Evolutionary conservation across 352 stramenopile species (phyloP), one percentile per base, ranked within the genome.

Genomic region (Plasmopara halstedii): DNA sequence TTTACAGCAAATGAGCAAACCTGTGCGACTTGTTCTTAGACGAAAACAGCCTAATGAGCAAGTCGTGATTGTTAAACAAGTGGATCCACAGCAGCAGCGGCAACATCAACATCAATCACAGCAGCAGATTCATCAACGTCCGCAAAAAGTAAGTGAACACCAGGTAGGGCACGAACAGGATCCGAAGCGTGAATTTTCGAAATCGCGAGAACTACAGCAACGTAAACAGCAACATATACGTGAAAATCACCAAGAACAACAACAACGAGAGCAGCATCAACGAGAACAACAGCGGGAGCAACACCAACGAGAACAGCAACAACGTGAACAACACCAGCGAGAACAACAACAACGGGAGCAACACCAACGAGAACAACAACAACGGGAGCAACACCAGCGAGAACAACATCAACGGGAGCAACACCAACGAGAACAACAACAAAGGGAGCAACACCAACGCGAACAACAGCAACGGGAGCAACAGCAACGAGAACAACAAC

Each of bases 1-100:
- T 3, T 54, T 94, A 4, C 79, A 91, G 40, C 73, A 94, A 20
- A 88, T 90, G 79, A 83, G 77, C 42, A 94, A 94, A 42, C 82
- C 82, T 2, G 81, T 94, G 6, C 67, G 67, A 15, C 56, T 94
- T 4, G 69, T 86, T 18, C 91, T 94, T 25, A 68, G 76, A 9
- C 60, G 59, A 57, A 65, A 46, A 22, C 61, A 64, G 27, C 37
- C 56, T 8, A 57, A 50, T 36, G 61, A 70, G 42, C 44, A 58
- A 50, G 56, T 47, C 21, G 56, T 70, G 2, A 46, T 67, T 34
- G 42, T 70, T 4, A 70, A 64, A 15, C 61, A 70, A 44, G 56
- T 39, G 13, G 61, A 70, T 4, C 44, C 58, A 6, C 55, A 62
- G 20, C 56, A 65, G 4, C 58, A 64, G 31, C 51, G 46, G 34